A percentile compares a stretch with the other conserved stretches of the same genome.
phyloP scores from a whole-genome alignment of 306 rosid species.

The Geum urbanum region DNA sequence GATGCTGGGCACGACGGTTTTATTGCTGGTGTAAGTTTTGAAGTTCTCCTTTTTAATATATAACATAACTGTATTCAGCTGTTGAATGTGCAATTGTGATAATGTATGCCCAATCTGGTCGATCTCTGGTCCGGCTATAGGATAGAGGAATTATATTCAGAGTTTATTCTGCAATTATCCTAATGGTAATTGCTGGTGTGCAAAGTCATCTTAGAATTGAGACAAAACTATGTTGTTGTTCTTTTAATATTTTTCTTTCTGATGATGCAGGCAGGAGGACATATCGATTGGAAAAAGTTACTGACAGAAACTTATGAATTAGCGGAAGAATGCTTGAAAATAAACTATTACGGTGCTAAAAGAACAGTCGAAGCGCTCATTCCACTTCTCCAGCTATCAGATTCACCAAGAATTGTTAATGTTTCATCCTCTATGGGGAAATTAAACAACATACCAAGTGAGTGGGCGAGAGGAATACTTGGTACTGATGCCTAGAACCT shows the following conservation, averaged over 20 bases:
- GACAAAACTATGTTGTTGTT: not conserved
- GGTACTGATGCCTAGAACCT: slow-evolving; percentile 40
- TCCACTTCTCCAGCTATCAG: slow-evolving; percentile 53
- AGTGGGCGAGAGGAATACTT: slow-evolving; percentile 32
- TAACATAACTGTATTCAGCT: not conserved
- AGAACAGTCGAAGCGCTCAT: slow-evolving; percentile 33
- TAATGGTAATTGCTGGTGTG: not conserved
- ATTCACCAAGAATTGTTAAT: slow-evolving; percentile 53
- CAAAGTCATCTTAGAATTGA: not conserved
- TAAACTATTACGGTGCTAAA: slow-evolving; percentile 54
- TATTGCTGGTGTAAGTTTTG: not conserved
- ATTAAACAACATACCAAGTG: slow-evolving; percentile 33
- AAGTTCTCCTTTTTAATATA: too few species aligned
- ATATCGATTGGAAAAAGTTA: slow-evolving; percentile 30
- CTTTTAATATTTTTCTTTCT: not conserved
- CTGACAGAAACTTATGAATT: slow-evolving; percentile 29
- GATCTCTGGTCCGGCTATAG: not conserved
- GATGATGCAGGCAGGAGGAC: slow-evolving; percentile 12
- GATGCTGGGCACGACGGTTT: slow-evolving; percentile 31
- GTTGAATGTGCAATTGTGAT: not conserved
- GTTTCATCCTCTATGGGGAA: slow-evolving; percentile 41
- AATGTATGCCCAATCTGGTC: too few species aligned
- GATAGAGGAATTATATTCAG: too few species aligned
- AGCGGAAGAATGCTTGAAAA: slow-evolving; percentile 38
- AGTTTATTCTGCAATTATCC: not conserved